Percentiles rank a stretch among this genome's conserved stretches.
phyloP scores from a whole-genome alignment of 2,329 filamentous ascomycete genomes.

The Sphaerulina musiva region DNA sequence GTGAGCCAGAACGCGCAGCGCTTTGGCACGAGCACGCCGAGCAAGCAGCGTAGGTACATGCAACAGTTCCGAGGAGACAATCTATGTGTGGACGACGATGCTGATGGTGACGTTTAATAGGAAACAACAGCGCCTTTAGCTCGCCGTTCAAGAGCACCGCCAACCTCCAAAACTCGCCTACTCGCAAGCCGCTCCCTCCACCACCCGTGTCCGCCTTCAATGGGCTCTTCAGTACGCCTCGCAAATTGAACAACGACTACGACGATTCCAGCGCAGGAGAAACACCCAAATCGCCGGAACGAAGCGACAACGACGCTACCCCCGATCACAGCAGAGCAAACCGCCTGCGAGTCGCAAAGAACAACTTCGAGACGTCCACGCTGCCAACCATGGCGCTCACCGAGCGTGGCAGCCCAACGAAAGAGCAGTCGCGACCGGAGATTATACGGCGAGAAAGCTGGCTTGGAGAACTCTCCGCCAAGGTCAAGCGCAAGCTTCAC shows the following conservation, averaged over 20 bases:
- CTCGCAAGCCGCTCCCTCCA: conserved; percentile 37
- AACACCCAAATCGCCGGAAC: conserved; percentile 43
- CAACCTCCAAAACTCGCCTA: conserved; percentile 37
- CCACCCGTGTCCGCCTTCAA: conserved; percentile 32
- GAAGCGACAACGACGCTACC: conserved; percentile 31
- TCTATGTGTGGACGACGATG: neutral
- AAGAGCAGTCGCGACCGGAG: conserved; percentile 26
- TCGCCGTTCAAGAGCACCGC: conserved; percentile 48
- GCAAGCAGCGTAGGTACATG: conserved; percentile 19
- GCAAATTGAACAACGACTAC: conserved; percentile 33
- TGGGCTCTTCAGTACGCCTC: conserved; percentile 35
- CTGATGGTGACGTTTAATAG: conserved; percentile 11
- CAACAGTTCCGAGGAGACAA: neutral
- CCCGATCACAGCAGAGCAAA: conserved; percentile 24
- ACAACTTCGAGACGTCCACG: conserved; percentile 18
- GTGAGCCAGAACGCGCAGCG: conserved; percentile 34
- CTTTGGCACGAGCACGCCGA: conserved; percentile 14
- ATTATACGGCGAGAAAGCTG: conserved; percentile 25
- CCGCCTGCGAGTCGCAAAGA: conserved; percentile 18
- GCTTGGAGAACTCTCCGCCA: conserved; percentile 13
- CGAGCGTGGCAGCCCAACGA: conserved; percentile 31
- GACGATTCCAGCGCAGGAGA: conserved; percentile 45
- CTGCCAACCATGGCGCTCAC: conserved; percentile 16
- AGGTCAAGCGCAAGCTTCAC: conserved; percentile 28
- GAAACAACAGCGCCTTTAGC: conserved; percentile 34